Evolutionary conservation across 441 rosid species (phyloP), one percentile per base, ranked within the genome.

Genomic region (Euphorbia schlechtendalii): DNA sequence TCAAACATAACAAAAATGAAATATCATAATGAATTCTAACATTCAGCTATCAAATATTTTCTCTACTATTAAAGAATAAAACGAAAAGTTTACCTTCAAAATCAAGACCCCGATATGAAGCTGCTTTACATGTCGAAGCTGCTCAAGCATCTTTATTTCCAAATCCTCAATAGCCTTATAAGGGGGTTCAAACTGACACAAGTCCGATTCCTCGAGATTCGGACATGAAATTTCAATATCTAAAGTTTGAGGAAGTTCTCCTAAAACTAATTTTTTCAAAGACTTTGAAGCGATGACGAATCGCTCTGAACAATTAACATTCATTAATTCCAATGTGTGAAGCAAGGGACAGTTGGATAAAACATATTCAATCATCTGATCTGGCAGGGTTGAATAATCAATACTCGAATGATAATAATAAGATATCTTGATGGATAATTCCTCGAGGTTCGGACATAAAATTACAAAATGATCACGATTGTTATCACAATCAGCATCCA

Each of bases 361-460:
- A 15, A 6, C 25, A 51, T 20, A 5, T 18, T 51, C 10, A 18
- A 51, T 51, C 55, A 0, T 18, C 13, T 51, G 3, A 18, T 5
- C 0, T 9, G 25, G 24, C 54, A 69, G 18, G 0, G 5, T 9
- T 0, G 56, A 4, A 43, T 7, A 0, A 4, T 6, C 40, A 13
- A 72, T 51, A 25, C 14, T 40, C 45, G 45, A n/a, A n/a, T n/a
- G n/a, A n/a, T n/a, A 8, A 12, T 40, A 3, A 3, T 40, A 43
- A 40, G 52, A 76, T 49, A 53, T 2, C 63, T 58, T 72, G 30
- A 72, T 46, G 8, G 55, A 43, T 7, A 51, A 51, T 27, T 38
- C 79, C 76, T 51, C 25, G 8, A 51, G 24, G 1, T 18, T 51
- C 6, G 55, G 55, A 51, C 55, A 51, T 18, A 3, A 76, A 15